These are phyloP conservation scores for Tulasnella sp. DNA, from an alignment of 768 basidiomycete species.

Conservation along the genomic window DNA sequence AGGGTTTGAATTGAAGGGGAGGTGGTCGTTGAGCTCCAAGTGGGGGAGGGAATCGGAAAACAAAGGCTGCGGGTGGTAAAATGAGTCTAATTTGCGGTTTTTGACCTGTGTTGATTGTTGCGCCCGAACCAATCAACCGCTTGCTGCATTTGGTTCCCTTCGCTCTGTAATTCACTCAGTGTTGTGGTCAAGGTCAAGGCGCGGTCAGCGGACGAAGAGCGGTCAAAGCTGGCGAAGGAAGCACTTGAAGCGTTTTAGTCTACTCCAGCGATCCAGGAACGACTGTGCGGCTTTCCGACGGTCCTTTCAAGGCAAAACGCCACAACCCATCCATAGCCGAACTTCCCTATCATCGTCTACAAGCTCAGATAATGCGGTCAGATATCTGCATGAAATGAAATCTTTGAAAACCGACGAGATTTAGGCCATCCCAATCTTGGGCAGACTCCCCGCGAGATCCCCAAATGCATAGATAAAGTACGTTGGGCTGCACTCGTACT, in stretches of 20 bases:
- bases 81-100: neutral
- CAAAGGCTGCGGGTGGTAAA: neutral
- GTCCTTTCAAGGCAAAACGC: neutral
- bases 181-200: neutral
- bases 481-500: too few species aligned
- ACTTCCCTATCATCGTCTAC: neutral
- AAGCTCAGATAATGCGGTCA: neutral
- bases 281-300: neutral
- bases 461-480: too few species aligned
- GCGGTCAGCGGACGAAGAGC: neutral
- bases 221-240: neutral
- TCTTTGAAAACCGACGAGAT: neutral
- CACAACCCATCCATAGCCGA: neutral
- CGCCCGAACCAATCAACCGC: neutral
- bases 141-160: neutral
- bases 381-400: neutral
- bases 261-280: neutral
- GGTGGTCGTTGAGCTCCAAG: neutral
- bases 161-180: neutral
- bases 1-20: neutral
- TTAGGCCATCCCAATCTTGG: neutral
- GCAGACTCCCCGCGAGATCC: neutral
- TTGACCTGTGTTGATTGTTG: neutral
- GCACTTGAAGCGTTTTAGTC: too few species aligned
- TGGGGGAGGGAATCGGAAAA: neutral